Conservation (phyloP, 73 alveolate species). For the Effrenium voratum region DNA sequence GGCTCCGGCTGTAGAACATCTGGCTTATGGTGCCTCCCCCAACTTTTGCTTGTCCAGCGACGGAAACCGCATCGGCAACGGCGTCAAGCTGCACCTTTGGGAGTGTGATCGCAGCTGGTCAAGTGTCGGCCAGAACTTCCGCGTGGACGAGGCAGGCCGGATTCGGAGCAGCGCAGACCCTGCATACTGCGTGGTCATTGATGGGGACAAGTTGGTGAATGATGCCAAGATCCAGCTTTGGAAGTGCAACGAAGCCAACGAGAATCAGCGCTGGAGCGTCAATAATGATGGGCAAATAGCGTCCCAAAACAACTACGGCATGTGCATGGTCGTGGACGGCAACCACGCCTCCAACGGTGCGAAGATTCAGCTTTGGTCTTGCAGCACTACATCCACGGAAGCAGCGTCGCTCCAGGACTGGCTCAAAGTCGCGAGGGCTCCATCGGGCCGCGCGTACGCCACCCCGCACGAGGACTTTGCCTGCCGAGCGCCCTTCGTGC, state of each 20-base stretch:
- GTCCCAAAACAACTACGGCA: background rate
- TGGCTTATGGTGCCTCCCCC: background rate
- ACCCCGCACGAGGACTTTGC: slow-evolving; percentile 8
- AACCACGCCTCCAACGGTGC: slow-evolving; percentile 44
- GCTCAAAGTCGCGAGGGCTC: background rate
- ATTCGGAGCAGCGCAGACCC: slow-evolving; percentile 16
- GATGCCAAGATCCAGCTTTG: slow-evolving; percentile 45
- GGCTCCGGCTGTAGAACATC: no score
- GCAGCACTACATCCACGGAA: no score
- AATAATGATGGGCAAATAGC: background rate
- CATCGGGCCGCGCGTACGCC: slow-evolving; percentile 7
- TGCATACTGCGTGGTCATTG: slow-evolving; percentile 40
- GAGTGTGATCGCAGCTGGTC: slow-evolving; percentile 17
- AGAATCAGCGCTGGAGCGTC: background rate
- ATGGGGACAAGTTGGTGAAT: slow-evolving; percentile 4
- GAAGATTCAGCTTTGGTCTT: slow-evolving; percentile 25
- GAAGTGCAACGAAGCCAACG: slow-evolving; percentile 27
- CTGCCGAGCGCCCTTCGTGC: slow-evolving; percentile 33
- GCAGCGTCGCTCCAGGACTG: no score
- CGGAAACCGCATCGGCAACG: slow-evolving; percentile 26
- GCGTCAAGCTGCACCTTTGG: slow-evolving; percentile 54
- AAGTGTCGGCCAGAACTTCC: slow-evolving; percentile 32
- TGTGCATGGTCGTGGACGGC: background rate
- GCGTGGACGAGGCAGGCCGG: background rate
- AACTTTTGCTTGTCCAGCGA: slow-evolving; percentile 41